Conservation (phyloP, 176 grass and related monocot genomes). For the Leersia perrieri region DNA sequence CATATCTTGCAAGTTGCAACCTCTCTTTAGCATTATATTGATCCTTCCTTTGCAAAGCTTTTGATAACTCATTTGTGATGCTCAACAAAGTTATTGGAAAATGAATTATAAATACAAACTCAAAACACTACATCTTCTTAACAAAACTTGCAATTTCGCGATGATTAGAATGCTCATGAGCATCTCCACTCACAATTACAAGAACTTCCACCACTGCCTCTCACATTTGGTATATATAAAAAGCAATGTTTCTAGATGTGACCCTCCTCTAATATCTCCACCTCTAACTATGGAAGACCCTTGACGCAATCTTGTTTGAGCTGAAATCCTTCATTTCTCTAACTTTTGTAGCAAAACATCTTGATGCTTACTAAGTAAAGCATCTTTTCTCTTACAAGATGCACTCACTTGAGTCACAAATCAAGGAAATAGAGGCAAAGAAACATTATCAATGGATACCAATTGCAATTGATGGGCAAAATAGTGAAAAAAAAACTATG, state of each 20-base stretch:
- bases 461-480: background rate
- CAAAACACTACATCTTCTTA: too few relatives aligned
- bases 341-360: background rate
- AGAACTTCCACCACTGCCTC: background rate
- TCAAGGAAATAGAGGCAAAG: background rate
- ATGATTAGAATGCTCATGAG: background rate
- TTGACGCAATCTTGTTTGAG: background rate
- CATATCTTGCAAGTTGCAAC: background rate
- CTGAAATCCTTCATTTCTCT: background rate
- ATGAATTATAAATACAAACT: background rate
- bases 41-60: background rate
- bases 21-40: background rate
- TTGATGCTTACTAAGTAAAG: background rate
- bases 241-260: background rate
- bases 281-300: background rate
- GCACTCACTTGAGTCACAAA: background rate
- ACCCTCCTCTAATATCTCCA: background rate
- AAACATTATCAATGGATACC: background rate
- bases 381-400: constrained; percentile 1
- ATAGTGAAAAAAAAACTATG: background rate
- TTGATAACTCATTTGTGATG: too few relatives aligned
- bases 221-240: background rate
- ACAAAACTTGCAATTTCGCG: background rate
- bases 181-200: too few relatives aligned
- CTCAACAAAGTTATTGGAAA: too few relatives aligned